These are phyloP conservation scores for Zelonia costaricensis DNA, from an alignment of 208 protist species.

Conservation along the genomic window DNA sequence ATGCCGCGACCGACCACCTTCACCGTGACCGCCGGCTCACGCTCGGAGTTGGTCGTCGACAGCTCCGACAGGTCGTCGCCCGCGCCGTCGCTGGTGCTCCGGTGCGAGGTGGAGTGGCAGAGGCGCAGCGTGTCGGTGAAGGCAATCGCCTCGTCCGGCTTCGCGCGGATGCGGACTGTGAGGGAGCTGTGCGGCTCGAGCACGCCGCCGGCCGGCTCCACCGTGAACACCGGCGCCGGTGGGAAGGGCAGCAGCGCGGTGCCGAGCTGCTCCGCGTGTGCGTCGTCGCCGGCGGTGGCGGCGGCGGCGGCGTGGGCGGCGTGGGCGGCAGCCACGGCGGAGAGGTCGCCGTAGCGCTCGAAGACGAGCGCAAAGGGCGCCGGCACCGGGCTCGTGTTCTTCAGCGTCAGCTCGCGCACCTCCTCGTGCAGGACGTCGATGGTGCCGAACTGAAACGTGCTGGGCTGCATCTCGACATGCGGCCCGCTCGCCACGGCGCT, in stretches of 20 bases:
- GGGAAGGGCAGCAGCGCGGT: slow-evolving; percentile 16
- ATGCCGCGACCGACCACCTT: slow-evolving; percentile 89
- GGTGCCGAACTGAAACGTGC: slow-evolving; percentile 68
- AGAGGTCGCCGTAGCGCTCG: slow-evolving; percentile 21
- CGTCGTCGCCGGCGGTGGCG: slow-evolving; percentile 10
- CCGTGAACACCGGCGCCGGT: slow-evolving; percentile 29
- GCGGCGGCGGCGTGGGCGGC: neutral
- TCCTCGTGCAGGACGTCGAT: slow-evolving; percentile 59
- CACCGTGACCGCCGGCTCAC: slow-evolving; percentile 39
- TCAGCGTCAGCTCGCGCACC: slow-evolving; percentile 47
- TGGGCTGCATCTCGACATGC: slow-evolving; percentile 57
- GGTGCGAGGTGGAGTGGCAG: neutral
- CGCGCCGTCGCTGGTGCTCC: neutral
- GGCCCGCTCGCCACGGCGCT: slow-evolving; percentile 79
- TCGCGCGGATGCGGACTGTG: slow-evolving; percentile 62
- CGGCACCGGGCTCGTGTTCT: slow-evolving; percentile 88
- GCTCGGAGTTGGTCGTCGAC: neutral
- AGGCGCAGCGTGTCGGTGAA: slow-evolving; percentile 86
- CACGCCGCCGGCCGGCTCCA: slow-evolving; percentile 51
- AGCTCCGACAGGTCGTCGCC: slow-evolving; percentile 29
- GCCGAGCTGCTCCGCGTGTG: neutral
- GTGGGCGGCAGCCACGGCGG: neutral
- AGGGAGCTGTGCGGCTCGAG: slow-evolving; percentile 63
- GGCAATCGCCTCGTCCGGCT: slow-evolving; percentile 87
- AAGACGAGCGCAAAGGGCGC: slow-evolving; percentile 40